Percentiles rank a stretch among this genome's conserved stretches.
Evolutionary conservation across 208 protist genomes (phyloP).

Genomic region (Balamuthia mandrillaris): DNA sequence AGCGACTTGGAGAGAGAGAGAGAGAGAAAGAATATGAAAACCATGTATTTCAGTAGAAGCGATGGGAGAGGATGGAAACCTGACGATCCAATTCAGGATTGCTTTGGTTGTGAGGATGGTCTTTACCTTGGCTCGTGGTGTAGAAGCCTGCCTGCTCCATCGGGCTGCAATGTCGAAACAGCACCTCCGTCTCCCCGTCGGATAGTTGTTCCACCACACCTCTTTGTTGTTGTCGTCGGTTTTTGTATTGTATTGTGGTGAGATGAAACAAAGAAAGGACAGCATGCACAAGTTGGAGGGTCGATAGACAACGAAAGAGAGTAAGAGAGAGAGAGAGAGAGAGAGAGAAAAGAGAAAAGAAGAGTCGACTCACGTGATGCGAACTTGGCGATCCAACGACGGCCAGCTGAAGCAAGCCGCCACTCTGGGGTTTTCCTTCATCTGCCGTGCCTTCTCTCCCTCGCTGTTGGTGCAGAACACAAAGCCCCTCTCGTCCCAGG

Average conservation of each 20-base stretch:
- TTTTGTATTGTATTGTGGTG: too few species aligned
- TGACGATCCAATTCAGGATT: neutral
- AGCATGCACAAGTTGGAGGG: too few species aligned
- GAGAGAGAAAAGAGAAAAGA: neutral
- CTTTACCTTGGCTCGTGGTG: neutral
- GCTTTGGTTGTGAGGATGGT: neutral
- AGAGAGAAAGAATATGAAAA: too few species aligned
- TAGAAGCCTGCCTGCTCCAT: conserved; percentile 1
- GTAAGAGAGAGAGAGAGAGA: neutral
- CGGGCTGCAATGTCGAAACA: neutral
- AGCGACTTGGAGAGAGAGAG: too few species aligned
- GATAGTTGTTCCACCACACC: neutral
- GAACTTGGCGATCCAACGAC: neutral
- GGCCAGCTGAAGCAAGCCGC: neutral
- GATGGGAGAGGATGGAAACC: neutral
- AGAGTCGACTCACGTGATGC: neutral
- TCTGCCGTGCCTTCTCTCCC: neutral
- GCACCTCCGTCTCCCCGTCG: neutral
- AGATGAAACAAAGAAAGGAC: too few species aligned
- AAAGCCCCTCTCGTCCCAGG: neutral
- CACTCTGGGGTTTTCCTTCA: conserved; percentile 1
- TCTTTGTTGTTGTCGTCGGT: too few species aligned
- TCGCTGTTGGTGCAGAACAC: conserved; percentile 26
- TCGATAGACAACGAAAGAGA: neutral
- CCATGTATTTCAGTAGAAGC: too few species aligned